Percentiles rank a stretch among this genome's conserved stretches.
Evolutionary conservation across 2,329 filamentous ascomycete species (phyloP).

Genomic region (Trichoderma koningiopsis): DNA sequence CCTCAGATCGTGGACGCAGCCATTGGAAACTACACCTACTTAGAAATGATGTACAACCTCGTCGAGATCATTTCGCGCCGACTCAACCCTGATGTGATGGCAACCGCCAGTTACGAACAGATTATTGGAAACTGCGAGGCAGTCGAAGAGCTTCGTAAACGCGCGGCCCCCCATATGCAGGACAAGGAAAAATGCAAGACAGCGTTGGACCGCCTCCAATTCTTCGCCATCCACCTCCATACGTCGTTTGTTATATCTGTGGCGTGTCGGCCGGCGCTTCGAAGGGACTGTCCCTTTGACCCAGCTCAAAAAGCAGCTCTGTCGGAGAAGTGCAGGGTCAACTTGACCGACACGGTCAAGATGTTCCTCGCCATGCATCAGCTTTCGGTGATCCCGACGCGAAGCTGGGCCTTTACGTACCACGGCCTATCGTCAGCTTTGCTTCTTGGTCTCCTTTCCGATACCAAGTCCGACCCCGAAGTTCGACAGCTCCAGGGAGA

Average conservation of each 20-base stretch:
- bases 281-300: conserved; percentile 55
- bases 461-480: conserved; percentile 65
- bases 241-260: conserved; percentile 67
- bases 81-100: conserved; percentile 56
- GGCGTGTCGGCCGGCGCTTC: conserved; percentile 63
- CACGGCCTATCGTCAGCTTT: conserved; percentile 67
- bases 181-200: conserved; percentile 66
- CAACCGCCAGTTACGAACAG: conserved; percentile 52
- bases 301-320: conserved; percentile 56
- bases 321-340: conserved; percentile 61
- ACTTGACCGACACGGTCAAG: conserved; percentile 65
- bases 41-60: conserved; percentile 67
- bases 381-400: conserved; percentile 65
- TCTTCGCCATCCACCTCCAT: conserved; percentile 66
- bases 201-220: conserved; percentile 62
- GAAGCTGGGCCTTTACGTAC: conserved; percentile 70
- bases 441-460: conserved; percentile 63
- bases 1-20: conserved; percentile 47
- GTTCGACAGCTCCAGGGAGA: conserved; percentile 66
- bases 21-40: conserved; percentile 57
- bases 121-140: conserved; percentile 61
- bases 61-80: conserved; percentile 62
- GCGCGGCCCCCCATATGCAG: conserved; percentile 55
- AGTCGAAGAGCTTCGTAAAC: conserved; percentile 54
- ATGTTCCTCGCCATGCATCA: conserved; percentile 73